These are phyloP conservation scores for Wickerhamiella spandovensis DNA, from an alignment of 805 yeast species.

Conservation along the genomic window DNA sequence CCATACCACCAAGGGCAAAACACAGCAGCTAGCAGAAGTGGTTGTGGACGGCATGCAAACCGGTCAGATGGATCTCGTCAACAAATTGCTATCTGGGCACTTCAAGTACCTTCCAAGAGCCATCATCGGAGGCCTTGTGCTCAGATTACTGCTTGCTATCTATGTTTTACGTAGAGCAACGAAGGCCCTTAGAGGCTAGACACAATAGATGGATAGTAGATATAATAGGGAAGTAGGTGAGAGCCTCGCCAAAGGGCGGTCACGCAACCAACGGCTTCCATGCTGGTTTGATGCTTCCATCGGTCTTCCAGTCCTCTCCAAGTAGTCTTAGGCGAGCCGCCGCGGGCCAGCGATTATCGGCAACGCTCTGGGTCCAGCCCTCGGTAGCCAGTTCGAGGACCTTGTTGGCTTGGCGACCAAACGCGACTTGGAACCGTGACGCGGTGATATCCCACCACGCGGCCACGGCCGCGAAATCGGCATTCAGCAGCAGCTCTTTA, in stretches of 20 bases:
- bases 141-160: neutral
- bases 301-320: slow-evolving; percentile 62
- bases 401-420: slow-evolving; percentile 61
- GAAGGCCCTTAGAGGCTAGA: neutral
- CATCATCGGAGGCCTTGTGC: slow-evolving; percentile 6
- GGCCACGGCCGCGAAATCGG: slow-evolving; percentile 58
- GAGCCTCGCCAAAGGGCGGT: neutral
- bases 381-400: slow-evolving; percentile 34
- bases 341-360: slow-evolving; percentile 48
- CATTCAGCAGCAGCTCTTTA: slow-evolving; percentile 37
- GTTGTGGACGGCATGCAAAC: slow-evolving; percentile 3
- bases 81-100: slow-evolving; percentile 17
- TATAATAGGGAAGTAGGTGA: no score
- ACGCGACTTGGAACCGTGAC: slow-evolving; percentile 37
- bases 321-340: slow-evolving; percentile 64
- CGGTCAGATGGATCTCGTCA: slow-evolving; percentile 17
- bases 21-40: neutral
- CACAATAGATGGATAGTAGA: neutral
- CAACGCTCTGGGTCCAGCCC: slow-evolving; percentile 41
- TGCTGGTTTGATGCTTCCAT: slow-evolving; percentile 29
- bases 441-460: slow-evolving; percentile 92
- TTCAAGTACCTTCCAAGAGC: slow-evolving; percentile 16
- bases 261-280: slow-evolving; percentile 14
- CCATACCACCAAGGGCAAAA: slow-evolving; percentile 2
- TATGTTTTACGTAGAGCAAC: no score